Conservation (phyloP, 129 eudicot genomes). For the Cynara cardunculus region DNA sequence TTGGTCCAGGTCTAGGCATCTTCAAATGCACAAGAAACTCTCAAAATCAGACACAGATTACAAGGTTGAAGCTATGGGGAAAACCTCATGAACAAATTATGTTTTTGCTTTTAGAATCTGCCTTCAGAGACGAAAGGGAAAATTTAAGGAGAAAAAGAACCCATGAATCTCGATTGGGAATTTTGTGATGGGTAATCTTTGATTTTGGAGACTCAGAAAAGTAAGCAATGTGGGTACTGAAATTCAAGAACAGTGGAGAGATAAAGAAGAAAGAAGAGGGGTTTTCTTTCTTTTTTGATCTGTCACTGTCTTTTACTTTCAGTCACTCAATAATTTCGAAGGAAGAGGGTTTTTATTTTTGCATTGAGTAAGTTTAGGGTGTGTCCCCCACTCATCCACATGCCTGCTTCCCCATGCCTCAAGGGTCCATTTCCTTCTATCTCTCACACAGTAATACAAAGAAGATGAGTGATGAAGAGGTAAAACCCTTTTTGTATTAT, state of each 20-base stretch:
- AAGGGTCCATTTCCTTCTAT: constrained; percentile 31
- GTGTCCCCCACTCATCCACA: constrained; percentile 80
- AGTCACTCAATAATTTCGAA: constrained; percentile 31
- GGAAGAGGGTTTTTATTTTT: constrained; percentile 14
- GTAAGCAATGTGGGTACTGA: constrained; percentile 31
- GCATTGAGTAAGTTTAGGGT: constrained; percentile 8
- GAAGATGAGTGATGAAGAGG: constrained; percentile 19
- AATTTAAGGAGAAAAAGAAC: background rate
- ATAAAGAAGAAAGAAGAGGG: constrained; percentile 7
- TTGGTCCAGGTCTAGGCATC: constrained; percentile 97
- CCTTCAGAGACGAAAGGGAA: background rate
- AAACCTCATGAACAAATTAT: background rate
- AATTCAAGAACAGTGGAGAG: constrained; percentile 27
- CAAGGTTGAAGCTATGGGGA: background rate
- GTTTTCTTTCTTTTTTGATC: constrained; percentile 8
- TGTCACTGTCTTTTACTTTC: constrained; percentile 19
- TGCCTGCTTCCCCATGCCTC: constrained; percentile 66
- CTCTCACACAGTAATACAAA: constrained; percentile 12
- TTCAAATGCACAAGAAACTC: constrained; percentile 14
- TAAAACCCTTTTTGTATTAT: constrained; percentile 10
- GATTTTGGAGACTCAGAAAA: constrained; percentile 18
- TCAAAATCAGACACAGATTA: background rate
- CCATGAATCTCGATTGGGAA: background rate
- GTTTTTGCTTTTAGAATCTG: background rate
- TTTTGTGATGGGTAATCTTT: constrained; percentile 5